phyloP scores from a whole-genome alignment of 148 eudicot genomes.

The Rhododendron simsii region DNA sequence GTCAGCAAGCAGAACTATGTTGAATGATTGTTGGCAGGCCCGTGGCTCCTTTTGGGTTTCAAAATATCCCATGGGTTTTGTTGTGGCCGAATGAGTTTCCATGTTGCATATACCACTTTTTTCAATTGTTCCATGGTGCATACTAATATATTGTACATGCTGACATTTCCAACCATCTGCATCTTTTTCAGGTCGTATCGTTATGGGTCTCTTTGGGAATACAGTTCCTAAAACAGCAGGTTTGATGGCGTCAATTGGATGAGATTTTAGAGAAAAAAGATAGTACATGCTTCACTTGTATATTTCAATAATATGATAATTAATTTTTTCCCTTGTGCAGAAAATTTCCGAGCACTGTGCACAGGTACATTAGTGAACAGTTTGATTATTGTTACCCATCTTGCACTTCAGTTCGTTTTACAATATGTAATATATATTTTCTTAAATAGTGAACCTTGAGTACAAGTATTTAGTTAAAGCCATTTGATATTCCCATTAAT shows the following conservation, averaged over 20 bases:
- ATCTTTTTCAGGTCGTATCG: conserved; percentile 69
- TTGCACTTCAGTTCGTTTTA: background rate
- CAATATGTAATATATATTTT: background rate
- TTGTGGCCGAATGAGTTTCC: background rate
- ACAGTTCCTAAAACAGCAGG: conserved; percentile 97
- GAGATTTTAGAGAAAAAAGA: background rate
- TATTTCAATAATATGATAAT: background rate
- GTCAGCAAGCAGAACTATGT: background rate
- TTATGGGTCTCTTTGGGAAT: conserved; percentile 94
- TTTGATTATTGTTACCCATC: background rate
- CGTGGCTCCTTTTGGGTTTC: background rate
- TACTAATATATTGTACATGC: background rate
- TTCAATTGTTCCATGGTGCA: background rate
- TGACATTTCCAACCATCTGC: background rate
- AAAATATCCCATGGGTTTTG: background rate
- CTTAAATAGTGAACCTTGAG: background rate
- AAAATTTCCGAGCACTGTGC: conserved; percentile 93
- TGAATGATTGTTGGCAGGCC: background rate
- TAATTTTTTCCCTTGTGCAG: conserved; percentile 37
- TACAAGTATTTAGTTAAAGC: background rate
- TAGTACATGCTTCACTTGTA: background rate
- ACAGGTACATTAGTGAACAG: conserved; percentile 52
- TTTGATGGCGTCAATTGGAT: conserved; percentile 18
- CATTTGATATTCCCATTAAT: background rate
- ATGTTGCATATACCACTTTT: background rate